phyloP scores from a whole-genome alignment of 768 basidiomycete genomes.

The Megacollybia marginata region DNA sequence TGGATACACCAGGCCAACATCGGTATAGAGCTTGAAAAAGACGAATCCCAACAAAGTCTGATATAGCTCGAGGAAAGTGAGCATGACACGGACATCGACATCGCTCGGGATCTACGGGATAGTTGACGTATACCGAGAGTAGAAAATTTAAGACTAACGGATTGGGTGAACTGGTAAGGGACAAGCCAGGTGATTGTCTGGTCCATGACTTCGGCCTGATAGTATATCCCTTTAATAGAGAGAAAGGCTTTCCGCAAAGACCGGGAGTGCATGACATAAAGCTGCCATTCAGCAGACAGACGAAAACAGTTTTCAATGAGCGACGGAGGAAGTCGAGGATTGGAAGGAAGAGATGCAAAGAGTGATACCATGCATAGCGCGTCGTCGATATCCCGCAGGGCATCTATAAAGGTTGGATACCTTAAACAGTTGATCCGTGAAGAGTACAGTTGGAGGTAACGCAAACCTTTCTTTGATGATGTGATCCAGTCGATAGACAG shows the following conservation, averaged over 20 bases:
- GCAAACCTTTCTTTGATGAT: conserved; percentile 91
- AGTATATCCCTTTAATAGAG: conserved; percentile 97
- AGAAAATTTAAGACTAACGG: conserved; percentile 37
- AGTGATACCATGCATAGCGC: conserved; percentile 92
- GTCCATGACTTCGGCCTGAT: conserved; percentile 92
- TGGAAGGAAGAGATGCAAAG: conserved; percentile 88
- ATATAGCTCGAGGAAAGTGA: conserved; percentile 97
- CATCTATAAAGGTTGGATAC: conserved; percentile 95
- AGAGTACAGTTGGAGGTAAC: conserved; percentile 1
- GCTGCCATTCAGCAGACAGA: conserved; percentile 92
- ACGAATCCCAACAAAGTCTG: conserved; percentile 94
- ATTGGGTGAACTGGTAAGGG: conserved; percentile 96
- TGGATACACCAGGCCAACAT: conserved; percentile 89
- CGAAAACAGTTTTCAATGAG: conserved; percentile 87
- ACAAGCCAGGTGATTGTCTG: conserved; percentile 94
- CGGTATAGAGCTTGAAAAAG: conserved; percentile 97
- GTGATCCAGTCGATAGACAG: conserved; percentile 88
- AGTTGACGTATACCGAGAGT: conserved; percentile 3
- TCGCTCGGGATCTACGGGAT: conserved; percentile 74
- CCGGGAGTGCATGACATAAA: conserved; percentile 86
- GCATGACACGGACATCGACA: conserved; percentile 95
- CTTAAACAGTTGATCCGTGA: conserved; percentile 30
- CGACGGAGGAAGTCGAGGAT: conserved; percentile 69
- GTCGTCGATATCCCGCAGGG: conserved; percentile 94
- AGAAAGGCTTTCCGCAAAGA: conserved; percentile 87